Conservation (phyloP, 306 rosid genomes). For the Sindora glabra region DNA sequence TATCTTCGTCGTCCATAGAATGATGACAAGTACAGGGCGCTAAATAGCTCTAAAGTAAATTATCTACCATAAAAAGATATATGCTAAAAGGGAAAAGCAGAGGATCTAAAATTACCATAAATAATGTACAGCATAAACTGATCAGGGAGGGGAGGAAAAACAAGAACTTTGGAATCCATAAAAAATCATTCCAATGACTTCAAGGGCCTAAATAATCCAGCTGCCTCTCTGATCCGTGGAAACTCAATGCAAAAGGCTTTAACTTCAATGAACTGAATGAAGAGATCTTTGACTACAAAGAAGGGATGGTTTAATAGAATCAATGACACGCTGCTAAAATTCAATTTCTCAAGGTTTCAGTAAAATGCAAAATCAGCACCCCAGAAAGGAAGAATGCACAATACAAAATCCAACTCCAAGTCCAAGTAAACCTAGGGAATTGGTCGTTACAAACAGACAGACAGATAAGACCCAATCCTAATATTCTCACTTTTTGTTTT, state of each 20-base stretch:
- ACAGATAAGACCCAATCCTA: no score
- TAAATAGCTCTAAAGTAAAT: conserved; percentile 16
- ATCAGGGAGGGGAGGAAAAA: not conserved
- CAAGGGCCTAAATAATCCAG: conserved; percentile 83
- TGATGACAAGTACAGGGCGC: conserved; percentile 18
- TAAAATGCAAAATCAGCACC: not conserved
- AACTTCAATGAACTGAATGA: conserved; percentile 89
- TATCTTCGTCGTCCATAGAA: conserved; percentile 19
- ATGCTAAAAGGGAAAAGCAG: not conserved
- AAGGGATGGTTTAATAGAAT: conserved; percentile 10
- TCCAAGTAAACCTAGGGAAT: no score
- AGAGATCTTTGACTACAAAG: conserved; percentile 82
- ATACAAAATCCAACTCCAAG: no score
- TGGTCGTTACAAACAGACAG: no score
- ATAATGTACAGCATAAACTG: no score
- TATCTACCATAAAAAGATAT: conserved; percentile 37
- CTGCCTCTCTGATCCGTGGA: conserved; percentile 89
- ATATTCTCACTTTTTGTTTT: no score
- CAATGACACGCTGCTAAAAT: conserved; percentile 2
- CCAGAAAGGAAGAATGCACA: not conserved
- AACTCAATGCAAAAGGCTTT: conserved; percentile 95
- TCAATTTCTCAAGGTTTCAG: not conserved
- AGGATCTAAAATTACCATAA: no score
- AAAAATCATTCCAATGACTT: conserved; percentile 64
- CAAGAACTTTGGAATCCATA: not conserved